These are phyloP conservation scores for Pleurotus platypus DNA, from an alignment of 768 basidiomycete genomes.

Conservation along the genomic window DNA sequence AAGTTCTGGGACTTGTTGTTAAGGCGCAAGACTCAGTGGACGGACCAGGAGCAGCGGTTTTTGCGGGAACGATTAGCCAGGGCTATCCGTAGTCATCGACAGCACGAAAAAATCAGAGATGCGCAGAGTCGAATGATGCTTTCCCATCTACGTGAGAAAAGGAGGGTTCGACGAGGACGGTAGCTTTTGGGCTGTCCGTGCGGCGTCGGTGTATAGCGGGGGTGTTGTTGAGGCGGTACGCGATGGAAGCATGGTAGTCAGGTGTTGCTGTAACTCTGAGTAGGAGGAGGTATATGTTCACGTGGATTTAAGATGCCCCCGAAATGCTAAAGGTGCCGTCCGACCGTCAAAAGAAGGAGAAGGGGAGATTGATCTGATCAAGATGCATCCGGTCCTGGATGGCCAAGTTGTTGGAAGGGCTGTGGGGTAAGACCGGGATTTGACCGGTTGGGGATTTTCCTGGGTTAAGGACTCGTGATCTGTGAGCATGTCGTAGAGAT, in stretches of 20 bases:
- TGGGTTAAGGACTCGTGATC: constrained; percentile 37
- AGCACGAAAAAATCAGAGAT: constrained; percentile 12
- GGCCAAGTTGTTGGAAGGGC: constrained; percentile 30
- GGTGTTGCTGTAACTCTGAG: constrained; percentile 1
- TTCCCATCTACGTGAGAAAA: constrained; percentile 21
- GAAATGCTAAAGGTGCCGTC: constrained; percentile 5
- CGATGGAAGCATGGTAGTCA: constrained; percentile 6
- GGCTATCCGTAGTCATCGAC: constrained; percentile 22
- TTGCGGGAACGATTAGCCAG: constrained; percentile 39
- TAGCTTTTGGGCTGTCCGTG: constrained; percentile 2
- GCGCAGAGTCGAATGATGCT: constrained; percentile 24
- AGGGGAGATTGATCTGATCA: constrained; percentile 29
- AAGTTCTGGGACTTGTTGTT: constrained; percentile 56
- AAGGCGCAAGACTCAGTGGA: constrained; percentile 40
- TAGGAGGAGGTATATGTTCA: constrained; percentile 8
- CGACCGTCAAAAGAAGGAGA: constrained; percentile 1
- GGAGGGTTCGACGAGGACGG: constrained; percentile 9
- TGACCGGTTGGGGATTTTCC: constrained; percentile 31
- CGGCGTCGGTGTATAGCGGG: background rate
- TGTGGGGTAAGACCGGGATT: constrained; percentile 31
- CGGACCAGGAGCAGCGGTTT: constrained; percentile 38
- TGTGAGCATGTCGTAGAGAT: constrained; percentile 26
- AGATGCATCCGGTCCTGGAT: constrained; percentile 23
- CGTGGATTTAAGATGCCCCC: constrained; percentile 7
- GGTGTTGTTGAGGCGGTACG: constrained; percentile 4